These are phyloP conservation scores for Geotrichum reessii DNA, from an alignment of 1,139 yeast genomes.

Conservation along the genomic window DNA sequence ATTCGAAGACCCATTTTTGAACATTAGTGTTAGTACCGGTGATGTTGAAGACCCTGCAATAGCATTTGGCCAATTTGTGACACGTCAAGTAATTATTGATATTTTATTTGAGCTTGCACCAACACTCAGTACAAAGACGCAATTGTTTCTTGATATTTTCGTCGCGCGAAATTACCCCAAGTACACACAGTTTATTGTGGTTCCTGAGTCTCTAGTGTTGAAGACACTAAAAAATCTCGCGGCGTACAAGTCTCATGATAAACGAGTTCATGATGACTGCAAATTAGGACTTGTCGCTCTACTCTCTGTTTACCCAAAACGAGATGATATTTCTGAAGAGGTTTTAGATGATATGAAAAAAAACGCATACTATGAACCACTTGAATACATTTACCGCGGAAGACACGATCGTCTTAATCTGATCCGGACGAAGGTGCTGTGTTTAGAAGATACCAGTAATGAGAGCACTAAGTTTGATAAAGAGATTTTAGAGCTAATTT, in stretches of 20 bases:
- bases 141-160: slow-evolving; percentile 53
- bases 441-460: not conserved
- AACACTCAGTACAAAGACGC: slow-evolving; percentile 29
- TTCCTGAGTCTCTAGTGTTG: slow-evolving; percentile 53
- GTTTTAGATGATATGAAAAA: not conserved
- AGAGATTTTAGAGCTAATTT: not conserved
- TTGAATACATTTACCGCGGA: not conserved
- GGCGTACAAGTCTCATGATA: slow-evolving; percentile 32
- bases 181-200: slow-evolving; percentile 65
- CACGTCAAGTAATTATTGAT: slow-evolving; percentile 62
- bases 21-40: slow-evolving; percentile 31
- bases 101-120: slow-evolving; percentile 48
- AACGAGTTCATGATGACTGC: slow-evolving; percentile 47
- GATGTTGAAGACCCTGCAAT: slow-evolving; percentile 11
- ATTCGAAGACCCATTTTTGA: slow-evolving; percentile 65
- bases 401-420: not conserved
- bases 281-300: slow-evolving; percentile 68
- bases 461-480: not conserved
- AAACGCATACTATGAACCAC: not conserved
- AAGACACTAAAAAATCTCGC: slow-evolving; percentile 49
- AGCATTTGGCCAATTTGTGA: slow-evolving; percentile 32
- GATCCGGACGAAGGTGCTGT: not conserved
- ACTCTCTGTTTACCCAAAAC: slow-evolving; percentile 48
- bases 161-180: slow-evolving; percentile 72
- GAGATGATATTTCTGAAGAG: not conserved